Evolutionary conservation across 2,329 filamentous ascomycete genomes (phyloP).

Genomic region (Epichloe scottii): DNA sequence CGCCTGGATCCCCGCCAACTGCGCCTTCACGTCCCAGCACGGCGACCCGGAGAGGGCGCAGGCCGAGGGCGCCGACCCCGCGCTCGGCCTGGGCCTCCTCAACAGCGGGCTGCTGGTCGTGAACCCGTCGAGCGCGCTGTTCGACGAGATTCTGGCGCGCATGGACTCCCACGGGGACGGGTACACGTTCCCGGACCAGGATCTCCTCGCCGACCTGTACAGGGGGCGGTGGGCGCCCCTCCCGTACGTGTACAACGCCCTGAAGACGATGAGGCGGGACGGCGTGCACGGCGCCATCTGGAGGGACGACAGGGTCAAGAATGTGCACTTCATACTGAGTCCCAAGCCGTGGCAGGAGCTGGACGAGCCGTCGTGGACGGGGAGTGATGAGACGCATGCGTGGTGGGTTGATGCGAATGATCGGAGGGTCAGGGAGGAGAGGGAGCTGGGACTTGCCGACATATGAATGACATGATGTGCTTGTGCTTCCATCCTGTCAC

Average conservation of each 20-base stretch:
- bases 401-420: conserved; percentile 44
- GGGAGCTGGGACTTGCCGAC: conserved; percentile 20
- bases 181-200: conserved; percentile 49
- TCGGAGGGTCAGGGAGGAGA: conserved; percentile 30
- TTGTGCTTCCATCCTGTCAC: too few relatives aligned
- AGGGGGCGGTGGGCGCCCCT: conserved; percentile 42
- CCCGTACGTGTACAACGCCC: conserved; percentile 49
- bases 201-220: conserved; percentile 43
- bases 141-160: conserved; percentile 35
- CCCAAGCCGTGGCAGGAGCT: conserved; percentile 51
- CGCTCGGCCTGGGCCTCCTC: conserved; percentile 25
- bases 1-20: conserved; percentile 49
- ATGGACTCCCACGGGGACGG: conserved; percentile 34
- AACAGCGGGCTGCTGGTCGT: conserved; percentile 47
- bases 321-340: conserved; percentile 47
- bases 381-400: conserved; percentile 34
- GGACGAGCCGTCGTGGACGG: conserved; percentile 27
- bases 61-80: conserved; percentile 29
- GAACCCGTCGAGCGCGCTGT: conserved; percentile 35
- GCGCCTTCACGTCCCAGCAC: conserved; percentile 46
- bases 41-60: conserved; percentile 33
- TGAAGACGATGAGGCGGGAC: conserved; percentile 45
- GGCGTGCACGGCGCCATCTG: conserved; percentile 44
- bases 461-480: neutral
- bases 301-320: conserved; percentile 45